Percentiles rank a stretch among this genome's conserved stretches.
Conservation (phyloP, 1,284 basidiomycete genomes). For the Rhodofomes roseus region DNA sequence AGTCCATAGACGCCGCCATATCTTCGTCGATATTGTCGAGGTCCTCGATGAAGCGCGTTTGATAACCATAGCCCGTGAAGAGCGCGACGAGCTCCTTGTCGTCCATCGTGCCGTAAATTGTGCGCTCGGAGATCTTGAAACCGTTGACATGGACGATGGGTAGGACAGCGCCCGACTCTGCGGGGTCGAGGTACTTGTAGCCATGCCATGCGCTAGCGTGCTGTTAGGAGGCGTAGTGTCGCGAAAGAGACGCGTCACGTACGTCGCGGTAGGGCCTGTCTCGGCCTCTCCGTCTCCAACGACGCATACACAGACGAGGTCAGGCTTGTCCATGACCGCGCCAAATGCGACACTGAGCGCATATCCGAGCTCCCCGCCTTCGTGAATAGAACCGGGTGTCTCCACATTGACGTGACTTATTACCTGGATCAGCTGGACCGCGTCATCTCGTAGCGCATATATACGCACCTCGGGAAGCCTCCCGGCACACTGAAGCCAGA, state of each 20-base stretch:
- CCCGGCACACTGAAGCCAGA: slow-evolving; percentile 62
- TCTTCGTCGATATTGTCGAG: slow-evolving; percentile 60
- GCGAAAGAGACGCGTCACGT: slow-evolving; percentile 8
- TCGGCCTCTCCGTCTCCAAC: slow-evolving; percentile 89
- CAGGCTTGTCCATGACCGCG: slow-evolving; percentile 85
- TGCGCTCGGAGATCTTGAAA: slow-evolving; percentile 86
- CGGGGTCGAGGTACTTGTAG: slow-evolving; percentile 88
- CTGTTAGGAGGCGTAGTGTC: neutral
- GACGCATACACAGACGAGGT: slow-evolving; percentile 76
- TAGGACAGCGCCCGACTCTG: slow-evolving; percentile 84
- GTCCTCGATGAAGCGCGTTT: slow-evolving; percentile 80
- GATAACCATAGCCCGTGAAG: slow-evolving; percentile 84
- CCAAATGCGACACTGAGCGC: slow-evolving; percentile 83
- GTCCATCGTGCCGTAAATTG: slow-evolving; percentile 89
- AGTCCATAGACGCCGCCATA: slow-evolving; percentile 78
- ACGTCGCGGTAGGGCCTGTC: slow-evolving; percentile 78
- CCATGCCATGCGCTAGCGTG: slow-evolving; percentile 67
- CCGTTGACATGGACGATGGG: slow-evolving; percentile 86
- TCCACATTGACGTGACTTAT: slow-evolving; percentile 70
- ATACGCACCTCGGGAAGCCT: slow-evolving; percentile 56
- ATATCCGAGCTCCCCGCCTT: slow-evolving; percentile 89
- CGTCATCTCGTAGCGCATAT: neutral
- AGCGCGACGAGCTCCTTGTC: slow-evolving; percentile 72
- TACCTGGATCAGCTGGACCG: slow-evolving; percentile 4
- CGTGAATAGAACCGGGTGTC: slow-evolving; percentile 85